Evolutionary conservation across 2,329 filamentous ascomycete species (phyloP), one percentile per base, ranked within the genome.

Genomic region (Ramichloridium luteum): DNA sequence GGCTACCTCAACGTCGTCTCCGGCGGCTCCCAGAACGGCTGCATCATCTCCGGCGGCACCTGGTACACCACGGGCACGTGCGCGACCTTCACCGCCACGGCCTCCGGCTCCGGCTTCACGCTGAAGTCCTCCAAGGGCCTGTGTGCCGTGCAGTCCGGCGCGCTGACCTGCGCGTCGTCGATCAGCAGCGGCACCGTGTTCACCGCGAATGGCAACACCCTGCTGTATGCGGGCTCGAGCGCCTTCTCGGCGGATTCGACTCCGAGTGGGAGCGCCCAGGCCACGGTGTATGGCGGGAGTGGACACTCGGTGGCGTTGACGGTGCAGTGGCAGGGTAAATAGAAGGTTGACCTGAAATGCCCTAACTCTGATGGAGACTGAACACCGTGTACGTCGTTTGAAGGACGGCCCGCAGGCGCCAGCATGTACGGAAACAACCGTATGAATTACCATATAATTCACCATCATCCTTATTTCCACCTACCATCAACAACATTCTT

Each of bases 1-100:
- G 77, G 77, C 1, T 69, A 67, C 43, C 51, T 81, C 25, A 67
- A 74, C 32, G 73, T 77, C 3, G 48, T 63, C 15, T 59, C 62
- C 3, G 52, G 57, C 12, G 65, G 68, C 3, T 49, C 48, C n/a
- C 50, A 59, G 28, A 64, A 61, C 5, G 77, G 78, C n/a, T 82
- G 76, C 44, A 64, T 82, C 36, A 82, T 81, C 48, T 67, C 67
- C 34, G 62, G 57, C 6, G 78, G 78, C 0, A 71, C 67, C 0
- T 83, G 77, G 78, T 82, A 77, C 48, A 65, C 66, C 0, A 66
- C 62, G 2, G 76, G 77, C 2, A 77, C 75, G 1, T 81, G 77
- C 47, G 78, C 77, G 1, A 77, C 70, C 0, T 78, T 72, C 50
- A 72, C 65, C 1, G 72, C 73, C 4, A 56, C 65, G 3, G 37